Conservation (phyloP, 2,329 filamentous ascomycete species). For the Corinectria fuckeliana region DNA sequence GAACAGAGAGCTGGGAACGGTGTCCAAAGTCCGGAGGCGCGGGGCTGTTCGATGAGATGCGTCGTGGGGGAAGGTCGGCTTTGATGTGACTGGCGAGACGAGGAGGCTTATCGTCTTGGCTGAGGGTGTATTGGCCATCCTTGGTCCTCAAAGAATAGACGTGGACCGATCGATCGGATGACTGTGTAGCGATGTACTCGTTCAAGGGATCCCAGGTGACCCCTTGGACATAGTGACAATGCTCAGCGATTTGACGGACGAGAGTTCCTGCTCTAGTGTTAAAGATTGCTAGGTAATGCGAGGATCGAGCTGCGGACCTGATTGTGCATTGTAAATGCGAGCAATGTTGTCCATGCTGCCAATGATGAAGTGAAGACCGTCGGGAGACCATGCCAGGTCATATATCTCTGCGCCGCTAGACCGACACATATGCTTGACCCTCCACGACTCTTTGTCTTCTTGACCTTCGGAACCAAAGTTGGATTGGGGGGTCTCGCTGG, state of each 20-base stretch:
- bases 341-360: slow-evolving; percentile 99
- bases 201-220: slow-evolving; percentile 98
- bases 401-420: slow-evolving; percentile 97
- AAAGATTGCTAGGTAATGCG: slow-evolving; percentile 3
- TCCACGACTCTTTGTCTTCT: slow-evolving; percentile 97
- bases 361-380: slow-evolving; percentile 94
- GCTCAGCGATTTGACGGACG: slow-evolving; percentile 93
- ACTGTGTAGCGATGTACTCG: slow-evolving; percentile 97
- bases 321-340: slow-evolving; percentile 93
- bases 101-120: slow-evolving; percentile 69
- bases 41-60: slow-evolving; percentile 90
- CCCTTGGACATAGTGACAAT: slow-evolving; percentile 97
- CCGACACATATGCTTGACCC: slow-evolving; percentile 96
- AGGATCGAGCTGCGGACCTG: slow-evolving; percentile 63
- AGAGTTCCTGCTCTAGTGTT: slow-evolving; percentile 54
- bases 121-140: slow-evolving; percentile 89
- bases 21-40: slow-evolving; percentile 83
- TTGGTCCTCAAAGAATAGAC: slow-evolving; percentile 97
- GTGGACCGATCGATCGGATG: slow-evolving; percentile 96
- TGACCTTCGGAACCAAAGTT: slow-evolving; percentile 81
- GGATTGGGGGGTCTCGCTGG: slow-evolving; percentile 75
- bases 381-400: slow-evolving; percentile 98
- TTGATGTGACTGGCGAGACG: slow-evolving; percentile 79
- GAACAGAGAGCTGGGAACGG: slow-evolving; percentile 66
- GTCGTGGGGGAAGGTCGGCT: slow-evolving; percentile 90